These are phyloP conservation scores for Tolypocladium tundrense DNA, from an alignment of 2,329 filamentous ascomycete genomes.

Conservation along the genomic window DNA sequence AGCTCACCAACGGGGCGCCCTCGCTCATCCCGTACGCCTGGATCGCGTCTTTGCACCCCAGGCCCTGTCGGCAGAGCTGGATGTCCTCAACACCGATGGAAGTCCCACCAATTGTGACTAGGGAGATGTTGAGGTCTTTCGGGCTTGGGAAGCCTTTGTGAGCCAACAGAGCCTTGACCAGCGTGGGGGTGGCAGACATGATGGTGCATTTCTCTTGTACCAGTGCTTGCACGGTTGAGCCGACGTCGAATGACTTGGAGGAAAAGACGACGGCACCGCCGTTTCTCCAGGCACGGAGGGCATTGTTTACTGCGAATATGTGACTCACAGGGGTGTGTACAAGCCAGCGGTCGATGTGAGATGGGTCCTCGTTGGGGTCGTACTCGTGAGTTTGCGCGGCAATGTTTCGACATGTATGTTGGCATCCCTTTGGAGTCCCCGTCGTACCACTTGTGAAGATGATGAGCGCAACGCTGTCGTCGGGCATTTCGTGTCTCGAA, in stretches of 20 bases:
- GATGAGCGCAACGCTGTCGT: conserved; percentile 23
- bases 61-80: conserved; percentile 16
- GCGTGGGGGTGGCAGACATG: conserved; percentile 29
- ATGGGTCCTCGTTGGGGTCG: conserved; percentile 19
- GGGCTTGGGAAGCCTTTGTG: conserved; percentile 17
- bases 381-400: conserved; percentile 25
- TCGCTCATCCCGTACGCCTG: conserved; percentile 37
- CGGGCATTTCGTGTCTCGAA: not conserved
- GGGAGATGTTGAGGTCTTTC: conserved; percentile 16
- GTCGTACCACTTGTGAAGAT: conserved; percentile 42
- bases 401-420: conserved; percentile 29
- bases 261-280: conserved; percentile 25
- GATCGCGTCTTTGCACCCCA: conserved; percentile 21
- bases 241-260: conserved; percentile 21
- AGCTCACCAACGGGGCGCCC: conserved; percentile 30
- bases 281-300: conserved; percentile 24
- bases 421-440: conserved; percentile 33
- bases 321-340: conserved; percentile 27
- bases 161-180: conserved; percentile 20
- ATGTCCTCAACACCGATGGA: conserved; percentile 20
- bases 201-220: conserved; percentile 22
- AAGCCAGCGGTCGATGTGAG: conserved; percentile 20
- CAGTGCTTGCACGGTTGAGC: conserved; percentile 19
- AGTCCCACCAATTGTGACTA: conserved; percentile 24
- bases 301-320: conserved; percentile 29